Percentiles rank a stretch among this genome's conserved stretches.
These are phyloP conservation scores for Dioszegia hungarica DNA, from an alignment of 768 basidiomycete species.

Conservation along the genomic window DNA sequence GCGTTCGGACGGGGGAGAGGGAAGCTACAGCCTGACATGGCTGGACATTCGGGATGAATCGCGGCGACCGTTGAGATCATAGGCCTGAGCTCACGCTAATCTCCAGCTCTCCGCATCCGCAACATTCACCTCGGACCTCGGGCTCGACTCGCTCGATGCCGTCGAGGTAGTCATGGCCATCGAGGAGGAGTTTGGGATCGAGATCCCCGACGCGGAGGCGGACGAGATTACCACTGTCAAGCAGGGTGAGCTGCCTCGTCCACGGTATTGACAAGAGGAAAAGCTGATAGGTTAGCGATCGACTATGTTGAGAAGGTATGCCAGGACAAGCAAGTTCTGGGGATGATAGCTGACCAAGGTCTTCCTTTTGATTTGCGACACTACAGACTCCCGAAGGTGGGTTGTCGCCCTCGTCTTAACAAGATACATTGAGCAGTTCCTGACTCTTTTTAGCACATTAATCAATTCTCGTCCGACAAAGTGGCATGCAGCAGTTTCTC, in stretches of 20 bases:
- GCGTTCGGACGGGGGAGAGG: too few species aligned
- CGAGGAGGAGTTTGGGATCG: constrained; percentile 98
- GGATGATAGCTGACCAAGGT: neutral
- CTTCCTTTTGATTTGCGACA: neutral
- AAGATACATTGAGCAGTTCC: neutral
- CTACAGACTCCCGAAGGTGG: constrained; percentile 71
- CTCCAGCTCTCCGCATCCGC: constrained; percentile 62
- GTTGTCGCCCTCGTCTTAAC: constrained; percentile 10
- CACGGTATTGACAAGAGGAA: neutral
- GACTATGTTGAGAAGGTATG: constrained; percentile 76
- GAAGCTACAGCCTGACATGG: too few species aligned
- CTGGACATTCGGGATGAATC: too few species aligned
- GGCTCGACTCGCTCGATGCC: constrained; percentile 90
- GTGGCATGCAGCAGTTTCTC: constrained; percentile 14
- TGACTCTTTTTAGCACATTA: constrained; percentile 24
- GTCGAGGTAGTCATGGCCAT: constrained; percentile 99
- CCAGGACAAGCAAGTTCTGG: too few species aligned
- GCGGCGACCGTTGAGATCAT: too few species aligned
- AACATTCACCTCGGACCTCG: constrained; percentile 74
- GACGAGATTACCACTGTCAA: constrained; percentile 87
- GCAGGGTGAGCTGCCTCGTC: constrained; percentile 62
- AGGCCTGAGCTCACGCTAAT: neutral
- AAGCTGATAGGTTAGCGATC: constrained; percentile 59
- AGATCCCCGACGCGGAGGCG: constrained; percentile 95
- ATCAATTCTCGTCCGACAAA: constrained; percentile 6